Conservation (phyloP, 768 basidiomycete species). For the Pulveroboletus ravenelii region DNA sequence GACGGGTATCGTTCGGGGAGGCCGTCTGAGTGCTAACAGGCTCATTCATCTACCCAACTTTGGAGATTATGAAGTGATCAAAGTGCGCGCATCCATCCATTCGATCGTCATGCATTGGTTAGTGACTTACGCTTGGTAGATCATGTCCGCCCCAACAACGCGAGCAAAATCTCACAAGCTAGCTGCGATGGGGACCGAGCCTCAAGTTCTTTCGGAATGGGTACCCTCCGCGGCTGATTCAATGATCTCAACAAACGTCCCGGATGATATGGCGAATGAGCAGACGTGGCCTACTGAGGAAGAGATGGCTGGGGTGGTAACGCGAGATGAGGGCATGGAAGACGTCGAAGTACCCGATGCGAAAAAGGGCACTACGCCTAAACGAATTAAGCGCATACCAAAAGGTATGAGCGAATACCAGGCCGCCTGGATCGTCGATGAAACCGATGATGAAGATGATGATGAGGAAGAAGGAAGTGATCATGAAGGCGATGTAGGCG, state of each 20-base stretch:
- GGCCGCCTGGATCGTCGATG: conserved; percentile 93
- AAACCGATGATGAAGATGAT: conserved; percentile 59
- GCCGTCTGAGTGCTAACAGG: conserved; percentile 69
- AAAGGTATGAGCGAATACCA: conserved; percentile 98
- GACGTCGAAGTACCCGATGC: conserved; percentile 55
- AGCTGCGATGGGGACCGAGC: conserved; percentile 64
- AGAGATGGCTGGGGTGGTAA: conserved; percentile 60
- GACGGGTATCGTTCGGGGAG: conserved; percentile 83
- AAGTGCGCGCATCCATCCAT: conserved; percentile 42
- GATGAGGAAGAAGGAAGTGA: conserved; percentile 43
- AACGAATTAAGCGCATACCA: conserved; percentile 74
- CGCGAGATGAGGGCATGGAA: conserved; percentile 14
- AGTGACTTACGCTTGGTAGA: conserved; percentile 40
- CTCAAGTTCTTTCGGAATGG: conserved; percentile 57
- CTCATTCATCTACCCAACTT: conserved; percentile 82
- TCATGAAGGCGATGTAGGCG: conserved; percentile 32
- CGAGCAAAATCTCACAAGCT: conserved; percentile 31
- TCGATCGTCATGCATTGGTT: not conserved
- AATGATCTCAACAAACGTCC: conserved; percentile 79
- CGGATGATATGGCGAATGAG: conserved; percentile 87
- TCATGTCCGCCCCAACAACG: conserved; percentile 58
- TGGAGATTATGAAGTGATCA: conserved; percentile 84
- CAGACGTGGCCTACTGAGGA: conserved; percentile 99
- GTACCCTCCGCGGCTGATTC: conserved; percentile 70
- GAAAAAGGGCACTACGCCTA: conserved; percentile 68